phyloP scores from a whole-genome alignment of 2,329 filamentous ascomycete genomes.

The Periconia sp. region DNA sequence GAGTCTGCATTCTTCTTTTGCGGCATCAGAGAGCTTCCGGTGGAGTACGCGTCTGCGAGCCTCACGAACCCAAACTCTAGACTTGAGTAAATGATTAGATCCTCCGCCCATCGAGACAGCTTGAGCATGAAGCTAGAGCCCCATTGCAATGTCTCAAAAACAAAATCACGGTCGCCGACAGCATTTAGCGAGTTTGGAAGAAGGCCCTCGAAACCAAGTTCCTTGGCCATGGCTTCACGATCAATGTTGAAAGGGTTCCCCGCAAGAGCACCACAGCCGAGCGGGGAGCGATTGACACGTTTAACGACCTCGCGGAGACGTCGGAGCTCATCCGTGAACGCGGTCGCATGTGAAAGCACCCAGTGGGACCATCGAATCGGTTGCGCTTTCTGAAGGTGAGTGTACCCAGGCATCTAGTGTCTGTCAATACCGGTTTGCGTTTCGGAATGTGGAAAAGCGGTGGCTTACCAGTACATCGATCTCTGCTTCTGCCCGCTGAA shows the following conservation, averaged over 20 bases:
- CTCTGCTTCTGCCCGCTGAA: conserved; percentile 70
- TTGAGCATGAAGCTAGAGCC: conserved; percentile 76
- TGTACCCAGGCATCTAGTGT: conserved; percentile 76
- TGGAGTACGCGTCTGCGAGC: conserved; percentile 78
- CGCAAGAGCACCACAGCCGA: conserved; percentile 76
- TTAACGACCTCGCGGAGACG: conserved; percentile 71
- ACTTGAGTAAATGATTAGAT: conserved; percentile 80
- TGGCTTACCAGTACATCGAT: conserved; percentile 62
- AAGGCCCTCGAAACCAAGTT: conserved; percentile 77
- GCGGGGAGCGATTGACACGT: conserved; percentile 71
- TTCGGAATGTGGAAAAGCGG: not conserved
- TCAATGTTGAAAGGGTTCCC: conserved; percentile 84
- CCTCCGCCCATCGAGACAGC: conserved; percentile 79
- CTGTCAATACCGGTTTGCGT: conserved; percentile 1
- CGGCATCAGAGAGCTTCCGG: conserved; percentile 76
- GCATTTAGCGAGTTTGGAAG: conserved; percentile 77
- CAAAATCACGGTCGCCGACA: conserved; percentile 78
- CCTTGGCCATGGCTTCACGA: conserved; percentile 73
- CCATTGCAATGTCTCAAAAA: conserved; percentile 81
- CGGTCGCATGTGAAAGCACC: conserved; percentile 73
- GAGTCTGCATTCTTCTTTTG: conserved; percentile 84
- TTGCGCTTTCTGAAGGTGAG: conserved; percentile 80
- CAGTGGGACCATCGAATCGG: conserved; percentile 82
- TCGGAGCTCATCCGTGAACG: conserved; percentile 74
- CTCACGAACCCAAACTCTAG: conserved; percentile 75